Evolutionary conservation across 2,329 filamentous ascomycete species (phyloP), one percentile per base, ranked within the genome.

Genomic region (Diaporthe batatas): DNA sequence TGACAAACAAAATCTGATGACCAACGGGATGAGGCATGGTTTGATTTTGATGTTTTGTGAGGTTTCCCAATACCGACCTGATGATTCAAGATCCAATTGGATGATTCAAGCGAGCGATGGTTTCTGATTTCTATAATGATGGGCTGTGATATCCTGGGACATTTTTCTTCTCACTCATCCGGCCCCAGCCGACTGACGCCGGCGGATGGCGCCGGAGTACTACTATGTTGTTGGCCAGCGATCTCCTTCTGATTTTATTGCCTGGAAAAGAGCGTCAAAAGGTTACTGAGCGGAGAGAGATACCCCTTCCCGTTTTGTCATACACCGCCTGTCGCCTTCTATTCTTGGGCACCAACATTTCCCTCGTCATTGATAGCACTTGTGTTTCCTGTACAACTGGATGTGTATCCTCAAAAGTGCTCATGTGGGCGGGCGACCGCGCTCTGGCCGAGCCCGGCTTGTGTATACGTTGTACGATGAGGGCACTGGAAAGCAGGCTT

Each of bases 241-340:
- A 25, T 18, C 23, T 25, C 62, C 54, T 34, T 58, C 21, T 47
- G 29, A 7, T 11, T 51, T 34, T 62, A 32, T 36, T 36, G n/a
- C 53, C 42, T 64, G 70, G 49, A 42, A 44, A 47, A 62, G 39
- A 72, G 58, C 69, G 69, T 47, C 51, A 44, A 32, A 65, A 58
- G 42, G 51, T 25, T 57, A 42, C 71, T 69, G 62, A 54, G 62
- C 70, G 21, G 53, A 70, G 57, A 73, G 42, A 70, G 67, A 73
- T 70, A 70, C 71, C 71, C 71, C 71, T 64, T 55, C 14, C 23
- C 64, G 32, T 59, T 44, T 55, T 58, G 29, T 59, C 39, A 62
- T 42, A 59, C 34, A 14, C 54, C 62, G 55, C 62, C 34, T 47
- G 42, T 70, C 49, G 39, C 32, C 21, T 53, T 62, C 57, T 69